Percentiles rank a stretch among this genome's conserved stretches.
Evolutionary conservation across 352 stramenopile species (phyloP).

Genomic region (Globisporangium lucens): DNA sequence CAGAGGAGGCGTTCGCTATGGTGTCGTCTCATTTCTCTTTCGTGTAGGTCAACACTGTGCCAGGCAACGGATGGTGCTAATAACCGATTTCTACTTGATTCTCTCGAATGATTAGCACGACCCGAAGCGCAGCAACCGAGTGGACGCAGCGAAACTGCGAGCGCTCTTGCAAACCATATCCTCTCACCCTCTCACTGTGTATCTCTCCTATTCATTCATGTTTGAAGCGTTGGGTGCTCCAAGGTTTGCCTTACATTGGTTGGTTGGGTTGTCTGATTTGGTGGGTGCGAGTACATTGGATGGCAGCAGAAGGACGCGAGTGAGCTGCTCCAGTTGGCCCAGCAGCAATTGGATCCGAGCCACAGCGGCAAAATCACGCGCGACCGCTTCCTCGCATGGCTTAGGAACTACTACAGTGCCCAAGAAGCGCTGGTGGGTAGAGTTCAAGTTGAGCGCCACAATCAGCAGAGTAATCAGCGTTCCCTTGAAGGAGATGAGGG

Average conservation of each 20-base stretch:
- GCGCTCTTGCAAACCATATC: conserved; percentile 62
- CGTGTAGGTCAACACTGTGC: neutral
- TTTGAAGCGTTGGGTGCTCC: neutral
- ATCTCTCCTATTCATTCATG: neutral
- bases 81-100: neutral
- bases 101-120: conserved; percentile 33
- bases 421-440: conserved; percentile 25
- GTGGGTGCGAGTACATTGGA: conserved; percentile 25
- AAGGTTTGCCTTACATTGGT: conserved; percentile 17
- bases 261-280: conserved; percentile 20
- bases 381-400: conserved; percentile 37
- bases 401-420: conserved; percentile 35
- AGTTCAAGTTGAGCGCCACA: neutral
- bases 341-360: conserved; percentile 53
- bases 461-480: conserved; percentile 4
- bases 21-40: conserved; percentile 15
- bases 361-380: conserved; percentile 36
- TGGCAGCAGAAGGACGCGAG: conserved; percentile 41
- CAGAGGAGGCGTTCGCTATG: conserved; percentile 46
- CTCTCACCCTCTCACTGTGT: conserved; percentile 14
- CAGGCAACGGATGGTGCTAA: neutral
- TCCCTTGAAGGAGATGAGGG: neutral
- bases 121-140: conserved; percentile 29
- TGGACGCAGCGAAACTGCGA: conserved; percentile 43
- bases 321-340: conserved; percentile 40